phyloP scores from a whole-genome alignment of 345 rosid species.

The Boechera retrofracta region DNA sequence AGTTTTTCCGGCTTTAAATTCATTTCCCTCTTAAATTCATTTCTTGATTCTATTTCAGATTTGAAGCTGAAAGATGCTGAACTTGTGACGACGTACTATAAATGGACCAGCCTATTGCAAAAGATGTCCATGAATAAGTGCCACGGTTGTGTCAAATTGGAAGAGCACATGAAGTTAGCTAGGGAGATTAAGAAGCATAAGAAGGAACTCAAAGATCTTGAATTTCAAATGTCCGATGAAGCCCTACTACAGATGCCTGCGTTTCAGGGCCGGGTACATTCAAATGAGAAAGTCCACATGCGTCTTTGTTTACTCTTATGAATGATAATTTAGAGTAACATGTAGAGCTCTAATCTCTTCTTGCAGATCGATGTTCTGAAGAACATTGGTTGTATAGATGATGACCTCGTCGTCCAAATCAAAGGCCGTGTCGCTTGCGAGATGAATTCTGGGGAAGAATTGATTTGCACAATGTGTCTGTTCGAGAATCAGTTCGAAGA shows the following conservation, averaged over 20 bases:
- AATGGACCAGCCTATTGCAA: conserved; percentile 66
- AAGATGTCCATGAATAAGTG: conserved; percentile 89
- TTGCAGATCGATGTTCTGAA: conserved; percentile 90
- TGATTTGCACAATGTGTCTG: conserved; percentile 86
- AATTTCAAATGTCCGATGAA: conserved; percentile 83
- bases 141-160: conserved; percentile 82
- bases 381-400: conserved; percentile 86
- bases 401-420: conserved; percentile 88
- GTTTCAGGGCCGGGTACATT: conserved; percentile 90
- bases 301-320: conserved; percentile 27
- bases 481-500: conserved; percentile 96
- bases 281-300: conserved; percentile 20
- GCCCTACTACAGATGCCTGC: conserved; percentile 96
- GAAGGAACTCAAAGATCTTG: conserved; percentile 64
- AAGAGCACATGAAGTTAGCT: conserved; percentile 80
- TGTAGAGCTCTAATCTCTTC: conserved; percentile 22
- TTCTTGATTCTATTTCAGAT: conserved; percentile 56
- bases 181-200: conserved; percentile 67
- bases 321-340: conserved; percentile 27
- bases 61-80: conserved; percentile 73
- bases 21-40: conserved; percentile 7
- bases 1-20: neutral
- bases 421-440: conserved; percentile 99
- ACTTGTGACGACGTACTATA: conserved; percentile 62
- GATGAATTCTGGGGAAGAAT: conserved; percentile 99